Base-by-base conservation (phyloP, 495 filamentous ascomycete species). In the Neurospora sp. region DNA sequence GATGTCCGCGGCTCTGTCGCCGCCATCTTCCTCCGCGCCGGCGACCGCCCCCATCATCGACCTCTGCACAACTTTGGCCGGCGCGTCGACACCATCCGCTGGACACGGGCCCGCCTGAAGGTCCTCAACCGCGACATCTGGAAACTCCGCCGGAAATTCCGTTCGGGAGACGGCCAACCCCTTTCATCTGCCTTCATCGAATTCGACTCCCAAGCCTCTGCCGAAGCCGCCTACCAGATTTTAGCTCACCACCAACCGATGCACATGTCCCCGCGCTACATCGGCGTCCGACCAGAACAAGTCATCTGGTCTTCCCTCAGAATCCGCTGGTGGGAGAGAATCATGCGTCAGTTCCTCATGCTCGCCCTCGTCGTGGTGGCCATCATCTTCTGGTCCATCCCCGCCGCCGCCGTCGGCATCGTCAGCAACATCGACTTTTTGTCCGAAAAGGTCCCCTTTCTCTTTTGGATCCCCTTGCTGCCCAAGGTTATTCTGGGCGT, bases 381-480 rank as follows among this genome's bases (percentile, higher is more conserved):
- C 76, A 90, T 97, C 79, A 85, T 97, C 75, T 96, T 97, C 85
- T 97, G 93, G 93, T 92, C 93, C 0, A 92, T 97, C 74, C 94
- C 94, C 5, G 91, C 93, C 44, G 91, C 91, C 12, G 82, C 92
- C 69, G 91, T 97, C 48, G 94, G 92, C 81, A 74, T 85, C 14
- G 87, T 97, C 72, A 95, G 93, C 46, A 93, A 97, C 79, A 90
- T 97, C 77, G 84, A 91, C 76, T 85, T 82, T 41, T 81, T 97
- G 39, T 89, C 84, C 37, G 71, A 88, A 9, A 87, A 83, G 40
- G 76, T 92, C 20, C 85, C 83, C 22, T 96, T 89, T 81, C 81
- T 97, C 37, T 71, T 77, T 9, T 97, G 90, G 81, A 87, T 97
- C 76, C 84, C 88, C 70, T 74, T 88, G 40, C 84, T 95, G 1